These are phyloP conservation scores for Cladosporium sp. DNA, from an alignment of 2,329 filamentous ascomycete species.

Conservation along the genomic window DNA sequence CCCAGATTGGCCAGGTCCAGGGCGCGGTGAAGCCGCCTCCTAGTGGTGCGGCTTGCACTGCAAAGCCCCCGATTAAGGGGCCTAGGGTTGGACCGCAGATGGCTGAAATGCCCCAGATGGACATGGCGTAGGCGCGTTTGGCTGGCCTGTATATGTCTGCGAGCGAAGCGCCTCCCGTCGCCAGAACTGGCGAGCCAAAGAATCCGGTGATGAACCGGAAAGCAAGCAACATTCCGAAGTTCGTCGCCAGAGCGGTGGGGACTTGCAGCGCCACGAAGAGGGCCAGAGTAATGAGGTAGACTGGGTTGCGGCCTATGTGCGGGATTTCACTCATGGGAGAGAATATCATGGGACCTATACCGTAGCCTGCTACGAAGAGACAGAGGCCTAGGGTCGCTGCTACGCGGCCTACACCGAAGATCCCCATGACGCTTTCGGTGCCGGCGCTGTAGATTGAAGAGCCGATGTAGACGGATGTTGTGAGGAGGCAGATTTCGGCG, in stretches of 20 bases:
- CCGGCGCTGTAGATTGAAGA: constrained; percentile 49
- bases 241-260: constrained; percentile 41
- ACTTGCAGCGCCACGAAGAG: constrained; percentile 47
- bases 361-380: constrained; percentile 47
- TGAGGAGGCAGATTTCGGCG: constrained; percentile 43
- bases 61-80: constrained; percentile 36
- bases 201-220: constrained; percentile 50
- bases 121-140: constrained; percentile 34
- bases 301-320: constrained; percentile 42
- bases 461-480: constrained; percentile 46
- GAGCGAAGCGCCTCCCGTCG: constrained; percentile 40
- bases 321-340: constrained; percentile 46
- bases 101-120: constrained; percentile 33
- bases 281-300: constrained; percentile 44
- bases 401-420: constrained; percentile 39
- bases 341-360: constrained; percentile 42
- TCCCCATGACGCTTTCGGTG: constrained; percentile 34
- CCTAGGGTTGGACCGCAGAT: constrained; percentile 35
- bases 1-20: constrained; percentile 35
- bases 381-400: constrained; percentile 46
- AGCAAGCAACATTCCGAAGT: constrained; percentile 47
- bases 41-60: constrained; percentile 23
- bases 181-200: constrained; percentile 41
- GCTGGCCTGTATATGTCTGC: constrained; percentile 36
- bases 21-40: constrained; percentile 17